These are phyloP conservation scores for Fonsecaea pugnacius DNA, from an alignment of 2,329 filamentous ascomycete genomes.

Conservation along the genomic window DNA sequence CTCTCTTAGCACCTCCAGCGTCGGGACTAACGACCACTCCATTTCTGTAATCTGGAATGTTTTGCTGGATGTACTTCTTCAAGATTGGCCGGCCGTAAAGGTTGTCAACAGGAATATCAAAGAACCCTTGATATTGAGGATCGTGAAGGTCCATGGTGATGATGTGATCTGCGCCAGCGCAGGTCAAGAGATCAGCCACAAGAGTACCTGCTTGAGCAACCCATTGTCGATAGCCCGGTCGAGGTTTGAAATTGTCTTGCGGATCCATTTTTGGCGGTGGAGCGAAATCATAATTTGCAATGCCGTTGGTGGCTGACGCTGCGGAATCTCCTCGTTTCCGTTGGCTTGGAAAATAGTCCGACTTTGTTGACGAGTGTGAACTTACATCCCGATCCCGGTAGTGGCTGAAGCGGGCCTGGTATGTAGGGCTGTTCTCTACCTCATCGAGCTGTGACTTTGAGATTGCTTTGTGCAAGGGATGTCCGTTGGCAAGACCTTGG, in stretches of 20 bases:
- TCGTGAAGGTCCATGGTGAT: conserved; percentile 98
- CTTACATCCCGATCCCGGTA: conserved; percentile 45
- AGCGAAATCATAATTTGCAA: conserved; percentile 64
- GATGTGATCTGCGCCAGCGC: conserved; percentile 92
- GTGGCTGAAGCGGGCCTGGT: conserved; percentile 47
- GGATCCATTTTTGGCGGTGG: conserved; percentile 21
- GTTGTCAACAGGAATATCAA: conserved; percentile 98
- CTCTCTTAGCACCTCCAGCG: conserved; percentile 93
- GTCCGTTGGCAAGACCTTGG: conserved; percentile 68
- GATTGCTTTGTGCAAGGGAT: conserved; percentile 73
- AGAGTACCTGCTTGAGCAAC: conserved; percentile 95
- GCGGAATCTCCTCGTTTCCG: conserved; percentile 32
- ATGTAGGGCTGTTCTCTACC: conserved; percentile 52
- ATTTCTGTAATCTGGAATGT: conserved; percentile 81
- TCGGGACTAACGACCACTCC: conserved; percentile 95
- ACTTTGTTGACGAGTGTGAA: conserved; percentile 39
- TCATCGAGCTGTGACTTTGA: conserved; percentile 68
- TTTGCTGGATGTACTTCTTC: conserved; percentile 72
- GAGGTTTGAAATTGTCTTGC: conserved; percentile 71
- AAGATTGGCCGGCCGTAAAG: conserved; percentile 70
- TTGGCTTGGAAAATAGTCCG: conserved; percentile 44
- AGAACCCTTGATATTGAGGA: conserved; percentile 97
- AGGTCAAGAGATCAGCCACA: conserved; percentile 90
- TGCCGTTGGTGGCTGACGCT: conserved; percentile 47
- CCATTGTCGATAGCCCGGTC: conserved; percentile 97